Base-by-base conservation (phyloP, 176 grass and related monocot genomes). In the Musa schizocarpa region DNA sequence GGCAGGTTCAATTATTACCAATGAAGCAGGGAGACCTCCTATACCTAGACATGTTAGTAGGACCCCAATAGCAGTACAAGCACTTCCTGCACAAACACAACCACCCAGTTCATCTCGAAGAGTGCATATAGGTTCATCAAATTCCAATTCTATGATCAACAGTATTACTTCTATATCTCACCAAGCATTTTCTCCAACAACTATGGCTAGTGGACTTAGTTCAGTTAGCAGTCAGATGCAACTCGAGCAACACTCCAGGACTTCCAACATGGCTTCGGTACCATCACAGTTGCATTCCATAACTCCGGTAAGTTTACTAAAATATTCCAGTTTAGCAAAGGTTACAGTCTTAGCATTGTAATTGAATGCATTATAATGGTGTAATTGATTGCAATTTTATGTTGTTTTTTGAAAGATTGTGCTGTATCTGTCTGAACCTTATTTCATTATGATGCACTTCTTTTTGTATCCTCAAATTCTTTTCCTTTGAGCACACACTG, bases 1-100 rank as follows among this genome's bases (percentile, higher is more conserved):
- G 17, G 56, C 73, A 73, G 82, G 79, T 74, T 57, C 73, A 49
- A 14, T 66, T 17, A 68, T 73, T 83, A 64, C 73, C 57, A 82
- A 71, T 69, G 79, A 85, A 65, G 21, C 23, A 58, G 58, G 51
- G 55, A 76, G 81, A 9, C 34, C 82, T 53, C 25, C 68, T 16
- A 82, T 88, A 56, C 85, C 90, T 79, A 93, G 84, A 85, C 84
- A 92, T 75, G 66, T 86, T 51, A 86, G 74, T 63, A 87, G 84
- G 81, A 78, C 81, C 29, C 73, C 83, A 22, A 5, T 79, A 72
- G 86, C 78, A 69, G 61, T 94, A 63, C 95, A 99, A 81, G 86
- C 84, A 49, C 82, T 89, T 71, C 50, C 79, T 59, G 81, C 83
- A 63, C 91, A 79, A 54, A 54, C 26, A 75, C 87, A 87, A 9